Base-by-base conservation (phyloP, 768 basidiomycete species). In the Dioszegia aurantiaca region DNA sequence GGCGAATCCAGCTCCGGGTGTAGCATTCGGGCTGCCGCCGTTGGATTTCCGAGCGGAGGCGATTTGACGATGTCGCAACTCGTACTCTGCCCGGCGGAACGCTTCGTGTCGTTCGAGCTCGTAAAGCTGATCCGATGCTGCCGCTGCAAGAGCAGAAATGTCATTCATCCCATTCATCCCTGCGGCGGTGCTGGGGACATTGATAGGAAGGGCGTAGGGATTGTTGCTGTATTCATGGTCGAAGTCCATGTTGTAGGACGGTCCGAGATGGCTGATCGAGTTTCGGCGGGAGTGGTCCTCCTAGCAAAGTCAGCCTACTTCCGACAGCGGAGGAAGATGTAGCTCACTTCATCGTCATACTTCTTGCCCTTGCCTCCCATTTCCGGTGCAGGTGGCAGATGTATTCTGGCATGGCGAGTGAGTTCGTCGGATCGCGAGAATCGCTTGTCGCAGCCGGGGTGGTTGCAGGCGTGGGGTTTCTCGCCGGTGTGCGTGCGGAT, bases 351-450 rank as follows among this genome's bases (percentile, higher is more conserved):
- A 11, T 74, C 74, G 1, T 75, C 74, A n/a, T 72, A 73, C 31
- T 27, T 47, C 64, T 74, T 77, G 6, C 72, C 69, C 46, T 73
- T 77, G n/a, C 46, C 42, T n/a, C 64, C 68, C 45, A 59, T 68
- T 88, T 88, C 73, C 85, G 88, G 75, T 85, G 89, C 36, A 85
- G 87, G 55, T 85, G 64, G 69, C 39, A 73, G 59, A 78, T 99
- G 94, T 65, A 98, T 99, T 45, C 94, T 84, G 0, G 89, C 87
- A 72, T 99, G 94, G 57, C 94, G 84, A 27, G 94, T 99, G 63
- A 99, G 84, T 78, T 99, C 94, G 80, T 99, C 94, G n/a, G 90
- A 91, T 59, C 94, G 86, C 17, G 90, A 92, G 78, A 99, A 99
- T 4, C 92, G 87, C 77, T 98, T 99, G 78, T 95, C 93, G 82